Conservation (phyloP, 441 rosid genomes). For the Euphorbia celastroides region DNA sequence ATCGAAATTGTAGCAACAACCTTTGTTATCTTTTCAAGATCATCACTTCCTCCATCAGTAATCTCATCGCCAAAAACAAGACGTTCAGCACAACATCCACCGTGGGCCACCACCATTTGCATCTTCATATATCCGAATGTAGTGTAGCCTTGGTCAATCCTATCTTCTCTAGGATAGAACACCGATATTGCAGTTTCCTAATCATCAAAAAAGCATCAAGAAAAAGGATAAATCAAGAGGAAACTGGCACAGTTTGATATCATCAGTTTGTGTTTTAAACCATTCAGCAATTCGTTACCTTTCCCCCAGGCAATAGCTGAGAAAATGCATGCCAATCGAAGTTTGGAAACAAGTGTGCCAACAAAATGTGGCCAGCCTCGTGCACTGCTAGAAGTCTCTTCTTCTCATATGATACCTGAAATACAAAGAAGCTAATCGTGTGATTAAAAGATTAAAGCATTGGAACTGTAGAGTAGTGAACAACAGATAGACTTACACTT, state of each 20-base stretch:
- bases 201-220: no score
- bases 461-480: background rate
- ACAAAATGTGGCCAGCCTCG: slow-evolving; percentile 91
- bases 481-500: slow-evolving; percentile 50
- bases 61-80: slow-evolving; percentile 80
- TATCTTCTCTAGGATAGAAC: slow-evolving; percentile 95
- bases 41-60: slow-evolving; percentile 95
- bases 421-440: slow-evolving; percentile 13
- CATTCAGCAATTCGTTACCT: slow-evolving; percentile 56
- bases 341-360: slow-evolving; percentile 94
- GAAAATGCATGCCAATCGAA: slow-evolving; percentile 99
- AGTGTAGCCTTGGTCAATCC: slow-evolving; percentile 89
- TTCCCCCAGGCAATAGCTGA: slow-evolving; percentile 97
- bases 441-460: slow-evolving; percentile 13
- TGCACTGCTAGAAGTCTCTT: slow-evolving; percentile 90
- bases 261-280: slow-evolving; percentile 1
- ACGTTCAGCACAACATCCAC: slow-evolving; percentile 92
- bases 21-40: slow-evolving; percentile 85
- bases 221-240: slow-evolving; percentile 11
- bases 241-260: slow-evolving; percentile 4
- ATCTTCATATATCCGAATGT: slow-evolving; percentile 98
- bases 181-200: slow-evolving; percentile 96
- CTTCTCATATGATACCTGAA: slow-evolving; percentile 78
- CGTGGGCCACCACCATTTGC: slow-evolving; percentile 99
- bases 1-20: slow-evolving; percentile 27